A percentile compares a stretch with the other conserved stretches of the same genome.
phyloP scores from a whole-genome alignment of 2,329 filamentous ascomycete genomes.

The Passalora sequoiae region DNA sequence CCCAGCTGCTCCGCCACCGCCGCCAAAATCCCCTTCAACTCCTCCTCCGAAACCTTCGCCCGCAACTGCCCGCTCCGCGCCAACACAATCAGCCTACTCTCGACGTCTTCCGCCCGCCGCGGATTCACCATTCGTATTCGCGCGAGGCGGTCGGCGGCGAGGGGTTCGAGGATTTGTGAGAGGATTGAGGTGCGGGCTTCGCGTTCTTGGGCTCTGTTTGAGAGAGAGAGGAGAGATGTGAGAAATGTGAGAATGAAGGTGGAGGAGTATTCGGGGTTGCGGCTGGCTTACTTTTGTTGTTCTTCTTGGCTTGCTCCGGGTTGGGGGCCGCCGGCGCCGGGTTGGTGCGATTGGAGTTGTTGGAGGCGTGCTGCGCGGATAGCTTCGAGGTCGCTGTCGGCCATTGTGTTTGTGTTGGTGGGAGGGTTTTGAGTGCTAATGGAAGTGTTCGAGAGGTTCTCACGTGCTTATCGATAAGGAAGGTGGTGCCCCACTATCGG shows the following conservation, averaged over 20 bases:
- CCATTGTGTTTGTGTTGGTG: conserved; percentile 42
- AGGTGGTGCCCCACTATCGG: no score
- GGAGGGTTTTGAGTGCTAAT: not conserved
- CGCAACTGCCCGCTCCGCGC: conserved; percentile 82
- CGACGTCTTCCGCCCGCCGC: conserved; percentile 79
- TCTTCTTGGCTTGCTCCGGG: conserved; percentile 48
- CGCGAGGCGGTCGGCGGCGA: conserved; percentile 85
- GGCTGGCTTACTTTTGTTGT: conserved; percentile 56
- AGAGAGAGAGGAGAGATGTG: conserved; percentile 29
- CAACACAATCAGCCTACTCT: conserved; percentile 88
- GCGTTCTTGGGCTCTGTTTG: conserved; percentile 43
- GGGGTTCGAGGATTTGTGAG: conserved; percentile 87
- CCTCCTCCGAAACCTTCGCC: conserved; percentile 81
- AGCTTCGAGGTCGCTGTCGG: conserved; percentile 64
- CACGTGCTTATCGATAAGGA: not conserved
- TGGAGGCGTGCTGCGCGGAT: conserved; percentile 88
- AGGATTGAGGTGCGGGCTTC: conserved; percentile 75
- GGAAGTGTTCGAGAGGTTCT: not conserved
- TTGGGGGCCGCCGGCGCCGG: conserved; percentile 37
- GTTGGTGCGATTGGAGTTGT: conserved; percentile 73
- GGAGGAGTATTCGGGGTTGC: no score
- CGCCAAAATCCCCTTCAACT: conserved; percentile 85
- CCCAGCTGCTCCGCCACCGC: conserved; percentile 70
- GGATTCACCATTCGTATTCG: conserved; percentile 96
- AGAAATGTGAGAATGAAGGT: no score